Base-by-base conservation (phyloP, 371 early-diverging fungal species). In the Phascolomyces articulosus region DNA sequence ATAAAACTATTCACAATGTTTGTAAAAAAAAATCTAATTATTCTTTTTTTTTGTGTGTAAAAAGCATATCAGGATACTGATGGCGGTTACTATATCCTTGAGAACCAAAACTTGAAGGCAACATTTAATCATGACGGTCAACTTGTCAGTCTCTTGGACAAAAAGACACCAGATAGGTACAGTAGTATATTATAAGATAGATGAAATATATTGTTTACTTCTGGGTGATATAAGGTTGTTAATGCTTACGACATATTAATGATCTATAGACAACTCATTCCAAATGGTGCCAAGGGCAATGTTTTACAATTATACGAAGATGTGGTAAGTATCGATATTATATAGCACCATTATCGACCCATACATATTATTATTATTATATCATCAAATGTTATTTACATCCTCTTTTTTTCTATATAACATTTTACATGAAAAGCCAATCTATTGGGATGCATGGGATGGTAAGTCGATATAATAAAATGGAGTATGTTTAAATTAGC, bases 251-350 rank as follows among this genome's bases (percentile, higher is more conserved):
- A n/a, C n/a, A n/a, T n/a, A n/a, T n/a, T n/a, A n/a, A n/a, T n/a
- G n/a, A 34, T 34, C 6, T 34, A 58, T 55, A 88, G 87, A 40
- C 92, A 94, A 4, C 68, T 91, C 20, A 79, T 97, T 21, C 85
- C 89, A 0, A 54, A 77, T 20, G 89, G 87, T 0, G 60, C 69
- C n/a, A 64, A 64, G 3, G 96, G 90, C n/a, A 97, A 98, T 77
- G 77, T 87, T 10, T 83, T 98, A 56, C 82, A 83, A 40, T 64
- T 95, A 15, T 96, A 88, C 70, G 96, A 96, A 55, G 98, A 98
- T 80, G 85, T 90, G 64, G 84, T 82, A 75, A 64, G 77, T 74
- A 48, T 11, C 2, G 28, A 13, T n/a, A n/a, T n/a, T n/a, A n/a
- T n/a, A n/a, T n/a, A n/a, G n/a, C n/a, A n/a, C n/a, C n/a, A n/a